Base-by-base conservation (phyloP, 1,284 basidiomycete species). In the Butyriboletus appendiculatus region DNA sequence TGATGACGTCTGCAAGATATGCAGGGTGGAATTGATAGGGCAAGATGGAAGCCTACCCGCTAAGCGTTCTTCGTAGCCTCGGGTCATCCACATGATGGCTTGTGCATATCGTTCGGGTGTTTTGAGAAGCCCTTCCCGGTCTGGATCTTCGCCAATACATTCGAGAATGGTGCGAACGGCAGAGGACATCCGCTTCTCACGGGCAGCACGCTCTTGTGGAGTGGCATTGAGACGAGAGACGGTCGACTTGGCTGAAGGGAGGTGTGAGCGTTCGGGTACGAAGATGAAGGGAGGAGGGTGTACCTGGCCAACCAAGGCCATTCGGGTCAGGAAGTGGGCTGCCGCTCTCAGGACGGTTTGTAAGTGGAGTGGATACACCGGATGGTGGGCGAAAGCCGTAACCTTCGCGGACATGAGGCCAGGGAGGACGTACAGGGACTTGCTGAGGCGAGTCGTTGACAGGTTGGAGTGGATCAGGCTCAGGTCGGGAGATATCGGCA, bases 31-130 rank as follows among this genome's bases (percentile, higher is more conserved):
- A 35, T 43, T 18, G 55, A 53, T 49, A 57, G 43, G 47, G 52
- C 45, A 53, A 45, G 61, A 62, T 46, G 39, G 32, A 51, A 54
- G 50, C 55, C 54, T 57, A 93, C 94, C 92, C 73, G 86, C 84
- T 59, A 99, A 75, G 60, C 92, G 84, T 72, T 98, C 96, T 70
- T 98, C 97, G 75, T 99, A 99, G 4, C 97, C 97, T 67, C 91
- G 89, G 34, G 97, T 99, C 96, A 99, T 98, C 95, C 95, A 99
- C 78, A 99, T 85, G 50, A 99, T 78, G 28, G 97, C 96, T 73
- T 99, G 92, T 30, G 96, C 96, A 74, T 98, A 99, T 41, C 97
- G 82, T 65, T 96, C 93, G 15, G 97, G 97, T 1, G 97, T 99
- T 61, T 88, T 85, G 45, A 87, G 76, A 30, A 99, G 79, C 10